phyloP scores from a whole-genome alignment of 257 asterid genomes.

The Datura wrightii region DNA sequence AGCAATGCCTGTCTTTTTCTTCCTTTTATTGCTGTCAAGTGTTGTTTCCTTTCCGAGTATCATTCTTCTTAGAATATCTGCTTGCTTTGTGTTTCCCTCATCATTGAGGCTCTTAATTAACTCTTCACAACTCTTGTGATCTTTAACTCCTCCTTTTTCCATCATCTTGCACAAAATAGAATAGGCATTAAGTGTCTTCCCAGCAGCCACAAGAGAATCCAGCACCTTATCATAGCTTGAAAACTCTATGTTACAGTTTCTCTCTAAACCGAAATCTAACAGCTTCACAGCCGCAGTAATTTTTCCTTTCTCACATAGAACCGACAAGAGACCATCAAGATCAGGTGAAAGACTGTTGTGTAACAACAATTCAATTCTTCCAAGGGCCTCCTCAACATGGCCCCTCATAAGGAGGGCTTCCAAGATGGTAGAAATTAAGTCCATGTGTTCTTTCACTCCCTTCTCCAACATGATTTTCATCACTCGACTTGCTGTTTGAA shows the following conservation, averaged over 20 bases:
- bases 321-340: slow-evolving; percentile 59
- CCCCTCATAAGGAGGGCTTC: slow-evolving; percentile 89
- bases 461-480: slow-evolving; percentile 93
- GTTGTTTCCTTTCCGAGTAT: slow-evolving; percentile 47
- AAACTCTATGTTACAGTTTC: slow-evolving; percentile 56
- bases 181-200: slow-evolving; percentile 90
- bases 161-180: slow-evolving; percentile 75
- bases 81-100: slow-evolving; percentile 91
- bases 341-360: slow-evolving; percentile 70
- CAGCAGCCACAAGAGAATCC: slow-evolving; percentile 78
- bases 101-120: slow-evolving; percentile 79
- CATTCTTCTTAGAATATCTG: slow-evolving; percentile 82
- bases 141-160: slow-evolving; percentile 73
- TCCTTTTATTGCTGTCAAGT: slow-evolving; percentile 62
- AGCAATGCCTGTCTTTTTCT: slow-evolving; percentile 51
- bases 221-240: slow-evolving; percentile 82
- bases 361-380: slow-evolving; percentile 82
- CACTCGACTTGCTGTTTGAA: slow-evolving; percentile 93
- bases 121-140: slow-evolving; percentile 65
- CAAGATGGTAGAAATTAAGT: slow-evolving; percentile 66
- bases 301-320: slow-evolving; percentile 77
- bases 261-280: slow-evolving; percentile 69
- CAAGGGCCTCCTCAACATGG: slow-evolving; percentile 92
- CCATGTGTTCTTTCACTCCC: slow-evolving; percentile 73
- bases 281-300: slow-evolving; percentile 81